phyloP scores from a whole-genome alignment of 1,139 yeast species.

The Taphrina communis region DNA sequence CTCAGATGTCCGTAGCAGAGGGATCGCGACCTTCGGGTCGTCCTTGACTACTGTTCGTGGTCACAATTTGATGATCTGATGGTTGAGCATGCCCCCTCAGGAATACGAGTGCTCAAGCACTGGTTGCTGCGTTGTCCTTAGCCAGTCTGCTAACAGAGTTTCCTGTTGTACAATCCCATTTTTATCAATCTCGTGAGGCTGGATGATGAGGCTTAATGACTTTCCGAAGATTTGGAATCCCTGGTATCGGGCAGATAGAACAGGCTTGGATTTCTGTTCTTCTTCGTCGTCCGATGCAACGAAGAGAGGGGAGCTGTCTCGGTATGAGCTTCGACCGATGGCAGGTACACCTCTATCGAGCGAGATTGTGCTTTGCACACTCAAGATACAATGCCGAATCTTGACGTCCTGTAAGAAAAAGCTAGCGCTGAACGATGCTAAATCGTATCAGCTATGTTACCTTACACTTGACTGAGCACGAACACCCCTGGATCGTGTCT shows the following conservation, averaged over 20 bases:
- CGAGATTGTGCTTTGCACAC: background rate
- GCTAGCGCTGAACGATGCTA: constrained; percentile 35
- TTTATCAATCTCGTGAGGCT: background rate
- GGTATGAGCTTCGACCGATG: background rate
- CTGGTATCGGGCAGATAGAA: constrained; percentile 18
- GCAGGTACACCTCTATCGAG: background rate
- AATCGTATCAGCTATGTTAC: background rate
- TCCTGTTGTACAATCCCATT: background rate
- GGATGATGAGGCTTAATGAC: constrained; percentile 8
- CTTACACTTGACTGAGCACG: background rate
- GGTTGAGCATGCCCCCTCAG: too few species aligned
- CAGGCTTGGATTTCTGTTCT: constrained; percentile 16
- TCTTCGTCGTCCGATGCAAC: constrained; percentile 31
- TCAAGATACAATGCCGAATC: constrained; percentile 23
- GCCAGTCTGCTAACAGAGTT: constrained; percentile 16
- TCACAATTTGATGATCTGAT: too few species aligned
- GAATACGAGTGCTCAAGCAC: background rate
- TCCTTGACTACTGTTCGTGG: too few species aligned
- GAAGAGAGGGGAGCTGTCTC: constrained; percentile 33
- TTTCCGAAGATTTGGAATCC: constrained; percentile 35
- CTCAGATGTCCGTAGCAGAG: too few species aligned
- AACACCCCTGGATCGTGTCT: constrained; percentile 33
- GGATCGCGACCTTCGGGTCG: too few species aligned
- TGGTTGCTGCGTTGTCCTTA: constrained; percentile 17
- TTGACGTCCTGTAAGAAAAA: constrained; percentile 27